These are phyloP conservation scores for Bretschneidera sinensis DNA, from an alignment of 345 rosid genomes.

Conservation along the genomic window DNA sequence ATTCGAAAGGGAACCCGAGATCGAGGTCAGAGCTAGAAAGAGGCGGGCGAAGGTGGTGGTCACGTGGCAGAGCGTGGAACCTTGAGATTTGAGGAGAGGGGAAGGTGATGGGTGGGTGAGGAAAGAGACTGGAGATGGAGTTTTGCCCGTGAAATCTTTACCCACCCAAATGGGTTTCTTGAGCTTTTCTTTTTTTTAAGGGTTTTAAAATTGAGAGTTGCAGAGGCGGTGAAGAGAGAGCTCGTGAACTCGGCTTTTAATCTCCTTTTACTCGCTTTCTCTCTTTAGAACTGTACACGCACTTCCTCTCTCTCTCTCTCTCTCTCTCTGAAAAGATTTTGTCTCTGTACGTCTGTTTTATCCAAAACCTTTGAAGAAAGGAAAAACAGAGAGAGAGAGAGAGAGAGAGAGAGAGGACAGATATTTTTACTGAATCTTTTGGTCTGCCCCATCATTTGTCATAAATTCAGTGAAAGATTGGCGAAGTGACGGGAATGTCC, in stretches of 20 bases:
- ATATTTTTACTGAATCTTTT: no score
- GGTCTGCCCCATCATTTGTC: no score
- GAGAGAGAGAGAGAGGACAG: not conserved
- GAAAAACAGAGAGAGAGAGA: not conserved
- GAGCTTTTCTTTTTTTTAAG: not conserved
- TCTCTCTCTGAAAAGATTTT: not conserved
- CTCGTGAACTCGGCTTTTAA: slow-evolving; percentile 20
- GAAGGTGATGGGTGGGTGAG: slow-evolving; percentile 28
- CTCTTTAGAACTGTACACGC: not conserved
- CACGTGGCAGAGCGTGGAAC: slow-evolving; percentile 22
- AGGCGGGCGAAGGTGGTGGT: slow-evolving; percentile 15
- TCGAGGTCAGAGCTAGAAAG: slow-evolving; percentile 1
- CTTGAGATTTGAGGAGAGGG: not conserved
- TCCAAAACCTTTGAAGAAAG: not conserved
- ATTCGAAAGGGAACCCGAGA: slow-evolving; percentile 11
- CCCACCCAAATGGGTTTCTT: slow-evolving; percentile 28
- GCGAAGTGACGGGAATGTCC: no score
- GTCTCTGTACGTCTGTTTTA: not conserved
- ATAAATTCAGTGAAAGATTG: no score
- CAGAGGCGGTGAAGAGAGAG: slow-evolving; percentile 13
- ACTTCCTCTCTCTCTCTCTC: not conserved
- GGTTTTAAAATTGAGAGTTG: slow-evolving; percentile 9
- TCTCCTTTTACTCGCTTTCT: not conserved
- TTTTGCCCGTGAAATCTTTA: slow-evolving; percentile 41
- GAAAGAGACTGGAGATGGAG: slow-evolving; percentile 28